Conservation (phyloP, 345 rosid genomes). For the Gossypium turneri region DNA sequence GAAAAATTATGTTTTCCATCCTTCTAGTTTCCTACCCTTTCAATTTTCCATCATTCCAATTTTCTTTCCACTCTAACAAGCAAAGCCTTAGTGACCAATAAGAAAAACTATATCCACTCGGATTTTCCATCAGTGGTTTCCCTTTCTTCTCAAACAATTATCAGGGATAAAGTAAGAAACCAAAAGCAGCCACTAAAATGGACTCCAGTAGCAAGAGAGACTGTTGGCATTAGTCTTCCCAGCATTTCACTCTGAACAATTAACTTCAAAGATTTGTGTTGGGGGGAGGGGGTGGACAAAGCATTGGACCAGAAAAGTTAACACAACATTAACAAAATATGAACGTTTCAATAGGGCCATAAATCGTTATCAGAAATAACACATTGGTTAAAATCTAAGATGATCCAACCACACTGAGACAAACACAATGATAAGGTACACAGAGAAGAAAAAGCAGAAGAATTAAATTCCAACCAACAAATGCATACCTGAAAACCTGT, state of each 20-base stretch:
- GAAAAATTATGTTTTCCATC: too few relatives aligned
- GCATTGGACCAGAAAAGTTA: background rate
- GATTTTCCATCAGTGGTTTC: slow-evolving; percentile 9
- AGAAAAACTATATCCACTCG: background rate
- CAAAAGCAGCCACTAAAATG: background rate
- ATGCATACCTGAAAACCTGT: slow-evolving; percentile 77
- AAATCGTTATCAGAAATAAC: background rate
- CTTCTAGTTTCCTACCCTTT: too few relatives aligned
- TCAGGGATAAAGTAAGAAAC: slow-evolving; percentile 1
- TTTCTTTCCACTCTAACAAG: too few relatives aligned
- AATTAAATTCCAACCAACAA: slow-evolving; percentile 15
- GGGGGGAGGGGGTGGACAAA: background rate
- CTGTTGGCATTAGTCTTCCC: background rate
- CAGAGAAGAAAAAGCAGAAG: background rate
- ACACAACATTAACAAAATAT: background rate
- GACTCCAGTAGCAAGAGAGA: background rate
- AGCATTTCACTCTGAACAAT: background rate
- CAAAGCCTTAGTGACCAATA: background rate
- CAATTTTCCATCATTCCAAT: too few relatives aligned
- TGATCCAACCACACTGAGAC: background rate
- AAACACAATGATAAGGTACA: background rate
- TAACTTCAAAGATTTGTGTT: background rate
- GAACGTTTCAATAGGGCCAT: background rate
- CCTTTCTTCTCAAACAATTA: background rate
- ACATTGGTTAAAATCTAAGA: background rate